phyloP scores from a whole-genome alignment of 2,329 filamentous ascomycete genomes.

The Alternaria sp. region DNA sequence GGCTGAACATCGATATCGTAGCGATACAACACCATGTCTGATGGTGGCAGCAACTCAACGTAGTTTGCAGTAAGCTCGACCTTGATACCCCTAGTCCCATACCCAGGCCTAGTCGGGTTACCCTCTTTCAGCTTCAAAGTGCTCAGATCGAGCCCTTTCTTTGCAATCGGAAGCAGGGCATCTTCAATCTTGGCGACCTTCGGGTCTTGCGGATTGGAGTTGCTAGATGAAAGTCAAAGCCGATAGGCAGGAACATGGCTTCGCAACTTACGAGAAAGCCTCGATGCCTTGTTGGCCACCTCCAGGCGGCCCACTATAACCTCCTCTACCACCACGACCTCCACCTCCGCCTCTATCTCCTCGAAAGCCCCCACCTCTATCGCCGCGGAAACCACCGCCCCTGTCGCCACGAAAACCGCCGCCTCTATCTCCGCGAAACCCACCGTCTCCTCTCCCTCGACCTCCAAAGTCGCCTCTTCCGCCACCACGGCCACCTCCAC shows the following conservation, averaged over 20 bases:
- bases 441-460: not conserved
- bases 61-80: slow-evolving; percentile 32
- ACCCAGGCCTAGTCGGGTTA: slow-evolving; percentile 24
- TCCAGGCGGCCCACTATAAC: not conserved
- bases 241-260: not conserved
- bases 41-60: slow-evolving; percentile 26
- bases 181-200: slow-evolving; percentile 24
- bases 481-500: slow-evolving; percentile 8
- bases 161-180: slow-evolving; percentile 17
- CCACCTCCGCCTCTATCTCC: slow-evolving; percentile 7
- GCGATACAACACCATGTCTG: slow-evolving; percentile 22
- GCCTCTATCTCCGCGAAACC: not conserved
- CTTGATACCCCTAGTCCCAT: slow-evolving; percentile 24
- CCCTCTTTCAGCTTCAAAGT: slow-evolving; percentile 17
- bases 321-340: slow-evolving; percentile 2
- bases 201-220: slow-evolving; percentile 9
- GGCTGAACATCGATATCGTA: slow-evolving; percentile 23
- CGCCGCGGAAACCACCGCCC: not conserved
- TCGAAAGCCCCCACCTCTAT: not conserved
- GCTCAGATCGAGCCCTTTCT: slow-evolving; percentile 21
- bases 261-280: slow-evolving; percentile 19
- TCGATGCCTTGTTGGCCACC: slow-evolving; percentile 17
- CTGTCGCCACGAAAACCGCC: not conserved
- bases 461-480: not conserved
- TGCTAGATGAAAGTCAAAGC: slow-evolving; percentile 15